Conservation (phyloP, 75 land plant genomes). For the Azolla pinnata region DNA sequence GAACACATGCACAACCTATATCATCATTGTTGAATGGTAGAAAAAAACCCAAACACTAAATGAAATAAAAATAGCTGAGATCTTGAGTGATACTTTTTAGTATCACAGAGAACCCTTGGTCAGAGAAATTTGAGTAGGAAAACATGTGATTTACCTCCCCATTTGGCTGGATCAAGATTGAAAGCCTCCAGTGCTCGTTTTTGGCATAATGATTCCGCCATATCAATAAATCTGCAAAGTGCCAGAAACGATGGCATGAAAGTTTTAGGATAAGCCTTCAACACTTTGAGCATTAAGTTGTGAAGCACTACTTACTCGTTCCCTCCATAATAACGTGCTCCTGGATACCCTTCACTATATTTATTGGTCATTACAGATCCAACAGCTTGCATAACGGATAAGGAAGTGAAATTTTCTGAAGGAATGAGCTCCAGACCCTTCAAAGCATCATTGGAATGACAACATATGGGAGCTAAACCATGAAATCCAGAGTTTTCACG, state of each 20-base stretch:
- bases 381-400: constrained; percentile 50
- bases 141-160: no score
- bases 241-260: neutral
- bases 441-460: no score
- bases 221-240: constrained; percentile 38
- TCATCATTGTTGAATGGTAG: no score
- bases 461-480: no score
- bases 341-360: constrained; percentile 52
- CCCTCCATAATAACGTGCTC: constrained; percentile 56
- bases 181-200: constrained; percentile 43
- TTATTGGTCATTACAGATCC: constrained; percentile 55
- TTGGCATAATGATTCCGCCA: constrained; percentile 45
- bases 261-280: neutral
- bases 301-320: constrained; percentile 30
- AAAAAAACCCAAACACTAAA: no score
- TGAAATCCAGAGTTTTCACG: no score
- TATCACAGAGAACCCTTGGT: no score
- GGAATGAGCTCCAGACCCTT: constrained; percentile 49
- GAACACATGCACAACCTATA: no score
- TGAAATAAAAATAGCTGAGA: no score
- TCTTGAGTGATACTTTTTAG: no score
- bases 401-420: constrained; percentile 49
- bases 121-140: no score
- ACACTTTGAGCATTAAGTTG: neutral
- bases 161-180: constrained; percentile 37